phyloP scores from a whole-genome alignment of 2,329 filamentous ascomycete genomes.

The Aspergillus arachidicola region DNA sequence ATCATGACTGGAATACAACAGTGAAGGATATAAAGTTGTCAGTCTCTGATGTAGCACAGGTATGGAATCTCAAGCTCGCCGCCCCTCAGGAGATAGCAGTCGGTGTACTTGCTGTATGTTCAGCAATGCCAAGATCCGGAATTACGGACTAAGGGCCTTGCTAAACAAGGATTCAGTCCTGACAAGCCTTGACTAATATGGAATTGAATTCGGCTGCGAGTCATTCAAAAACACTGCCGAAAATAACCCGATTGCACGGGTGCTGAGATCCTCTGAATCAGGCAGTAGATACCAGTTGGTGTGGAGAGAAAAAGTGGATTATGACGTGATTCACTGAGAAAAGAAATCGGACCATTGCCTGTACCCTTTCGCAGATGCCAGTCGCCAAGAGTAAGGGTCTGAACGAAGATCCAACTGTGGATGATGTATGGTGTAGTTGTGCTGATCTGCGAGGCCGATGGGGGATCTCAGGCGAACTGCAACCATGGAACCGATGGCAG shows the following conservation, averaged over 20 bases:
- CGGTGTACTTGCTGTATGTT: background rate
- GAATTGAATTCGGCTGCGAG: background rate
- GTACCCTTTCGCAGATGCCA: background rate
- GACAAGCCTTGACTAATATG: background rate
- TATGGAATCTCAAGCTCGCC: background rate
- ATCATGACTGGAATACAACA: background rate
- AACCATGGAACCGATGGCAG: background rate
- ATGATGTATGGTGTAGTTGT: background rate
- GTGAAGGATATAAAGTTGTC: background rate
- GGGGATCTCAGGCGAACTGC: background rate
- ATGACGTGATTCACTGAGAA: background rate
- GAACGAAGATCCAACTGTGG: background rate
- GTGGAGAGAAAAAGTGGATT: background rate
- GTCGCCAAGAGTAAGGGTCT: background rate
- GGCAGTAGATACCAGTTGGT: background rate
- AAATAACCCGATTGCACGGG: background rate
- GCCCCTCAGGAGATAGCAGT: background rate
- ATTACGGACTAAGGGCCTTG: background rate
- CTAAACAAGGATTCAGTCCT: background rate
- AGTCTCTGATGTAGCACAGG: background rate
- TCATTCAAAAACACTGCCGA: background rate
- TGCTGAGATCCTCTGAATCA: background rate
- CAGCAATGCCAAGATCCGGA: background rate
- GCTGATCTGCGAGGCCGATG: background rate
- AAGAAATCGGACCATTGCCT: background rate